Evolutionary conservation across 306 rosid genomes (phyloP).

Genomic region (Luffa acutangula): DNA sequence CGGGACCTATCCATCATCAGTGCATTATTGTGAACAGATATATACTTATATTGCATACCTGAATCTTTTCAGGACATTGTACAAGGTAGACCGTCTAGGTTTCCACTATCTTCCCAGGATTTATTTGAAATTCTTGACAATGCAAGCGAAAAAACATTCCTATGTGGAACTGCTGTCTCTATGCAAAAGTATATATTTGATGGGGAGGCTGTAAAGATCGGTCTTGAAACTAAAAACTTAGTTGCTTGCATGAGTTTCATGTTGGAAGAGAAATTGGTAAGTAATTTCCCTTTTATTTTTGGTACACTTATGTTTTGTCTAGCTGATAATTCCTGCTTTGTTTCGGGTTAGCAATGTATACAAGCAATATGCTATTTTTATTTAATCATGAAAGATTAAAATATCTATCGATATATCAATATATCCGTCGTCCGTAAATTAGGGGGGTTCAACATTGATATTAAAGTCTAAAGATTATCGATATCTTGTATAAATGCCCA

Average conservation of each 20-base stretch:
- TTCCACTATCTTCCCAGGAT: constrained; percentile 55
- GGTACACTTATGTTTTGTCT: not conserved
- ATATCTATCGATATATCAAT: not conserved
- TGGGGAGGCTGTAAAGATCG: constrained; percentile 65
- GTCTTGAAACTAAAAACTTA: constrained; percentile 65
- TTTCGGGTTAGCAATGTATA: not conserved
- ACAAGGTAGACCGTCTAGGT: constrained; percentile 46
- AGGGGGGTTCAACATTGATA: not conserved
- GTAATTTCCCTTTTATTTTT: not conserved
- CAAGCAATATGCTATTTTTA: not conserved
- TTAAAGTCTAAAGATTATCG: not conserved
- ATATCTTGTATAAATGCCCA: not conserved
- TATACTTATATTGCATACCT: constrained; percentile 7
- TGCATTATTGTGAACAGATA: constrained; percentile 1
- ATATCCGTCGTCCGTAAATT: not conserved
- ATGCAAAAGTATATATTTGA: constrained; percentile 62
- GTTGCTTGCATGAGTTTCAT: constrained; percentile 77
- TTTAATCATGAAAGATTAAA: not conserved
- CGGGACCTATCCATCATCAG: not conserved
- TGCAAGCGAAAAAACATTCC: constrained; percentile 75
- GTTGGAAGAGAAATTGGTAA: constrained; percentile 77
- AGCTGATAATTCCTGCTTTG: not conserved
- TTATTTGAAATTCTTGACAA: constrained; percentile 61
- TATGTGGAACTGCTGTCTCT: constrained; percentile 52
- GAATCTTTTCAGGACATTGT: constrained; percentile 53